phyloP scores from a whole-genome alignment of 352 stramenopile genomes.

The Aphanomyces invadans region DNA sequence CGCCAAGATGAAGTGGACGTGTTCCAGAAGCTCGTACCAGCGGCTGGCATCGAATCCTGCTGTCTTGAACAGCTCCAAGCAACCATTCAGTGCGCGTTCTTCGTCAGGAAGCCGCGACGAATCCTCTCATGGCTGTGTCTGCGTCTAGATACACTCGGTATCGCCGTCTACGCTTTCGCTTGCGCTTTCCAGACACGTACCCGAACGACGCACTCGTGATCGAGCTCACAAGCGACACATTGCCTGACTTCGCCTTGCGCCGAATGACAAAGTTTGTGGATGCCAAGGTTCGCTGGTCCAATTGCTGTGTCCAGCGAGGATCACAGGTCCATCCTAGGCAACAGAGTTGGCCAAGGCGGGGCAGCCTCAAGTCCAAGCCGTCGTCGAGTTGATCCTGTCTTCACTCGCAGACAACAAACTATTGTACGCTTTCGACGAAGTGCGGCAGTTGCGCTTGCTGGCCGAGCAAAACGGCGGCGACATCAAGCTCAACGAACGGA shows the following conservation, averaged over 20 bases:
- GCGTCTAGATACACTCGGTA: slow-evolving; percentile 11
- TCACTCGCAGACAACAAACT: slow-evolving; percentile 20
- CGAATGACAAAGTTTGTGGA: slow-evolving; percentile 19
- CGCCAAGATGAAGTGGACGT: background rate
- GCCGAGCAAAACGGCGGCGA: slow-evolving; percentile 11
- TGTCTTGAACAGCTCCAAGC: slow-evolving; percentile 14
- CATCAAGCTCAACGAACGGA: slow-evolving; percentile 15
- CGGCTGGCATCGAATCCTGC: slow-evolving; percentile 2
- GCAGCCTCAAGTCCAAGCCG: slow-evolving; percentile 2
- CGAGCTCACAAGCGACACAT: slow-evolving; percentile 9
- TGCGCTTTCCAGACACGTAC: slow-evolving; percentile 17
- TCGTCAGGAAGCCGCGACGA: background rate
- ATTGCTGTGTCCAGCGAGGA: background rate
- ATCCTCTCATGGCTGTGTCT: background rate
- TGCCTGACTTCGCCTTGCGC: slow-evolving; percentile 15
- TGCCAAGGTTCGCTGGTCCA: background rate
- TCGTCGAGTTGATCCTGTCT: slow-evolving; percentile 3
- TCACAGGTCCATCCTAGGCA: background rate
- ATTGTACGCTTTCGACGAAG: slow-evolving; percentile 10
- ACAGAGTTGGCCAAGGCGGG: slow-evolving; percentile 1
- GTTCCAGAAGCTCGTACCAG: slow-evolving; percentile 11
- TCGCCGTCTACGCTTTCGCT: slow-evolving; percentile 1
- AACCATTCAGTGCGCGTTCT: slow-evolving; percentile 2
- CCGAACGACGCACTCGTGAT: slow-evolving; percentile 9
- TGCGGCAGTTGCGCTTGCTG: slow-evolving; percentile 15